These are phyloP conservation scores for Myochromella boudieri DNA, from an alignment of 768 basidiomycete species.

Conservation along the genomic window DNA sequence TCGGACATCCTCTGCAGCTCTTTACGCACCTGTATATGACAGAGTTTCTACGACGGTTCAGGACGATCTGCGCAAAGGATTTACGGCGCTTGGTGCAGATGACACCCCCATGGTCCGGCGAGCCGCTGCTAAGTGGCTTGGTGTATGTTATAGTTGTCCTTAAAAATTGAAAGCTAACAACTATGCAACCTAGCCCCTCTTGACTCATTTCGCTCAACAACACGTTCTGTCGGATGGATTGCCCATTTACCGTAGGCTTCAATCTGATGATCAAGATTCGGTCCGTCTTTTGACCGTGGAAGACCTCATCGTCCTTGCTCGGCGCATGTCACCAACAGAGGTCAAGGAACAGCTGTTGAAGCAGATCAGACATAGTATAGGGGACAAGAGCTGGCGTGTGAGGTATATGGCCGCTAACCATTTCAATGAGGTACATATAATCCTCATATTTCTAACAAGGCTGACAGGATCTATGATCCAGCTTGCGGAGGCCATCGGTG, in stretches of 20 bases:
- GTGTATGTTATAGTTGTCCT: conserved; percentile 52
- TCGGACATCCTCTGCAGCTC: conserved; percentile 90
- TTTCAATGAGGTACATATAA: conserved; percentile 81
- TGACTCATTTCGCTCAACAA: conserved; percentile 75
- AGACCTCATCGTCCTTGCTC: conserved; percentile 90
- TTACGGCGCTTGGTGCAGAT: conserved; percentile 78
- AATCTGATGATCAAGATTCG: conserved; percentile 96
- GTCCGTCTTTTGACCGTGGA: conserved; percentile 95
- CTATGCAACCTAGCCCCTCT: conserved; percentile 55
- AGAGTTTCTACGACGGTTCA: conserved; percentile 72
- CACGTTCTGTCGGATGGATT: conserved; percentile 86
- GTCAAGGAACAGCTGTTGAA: conserved; percentile 87
- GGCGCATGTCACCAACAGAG: conserved; percentile 82
- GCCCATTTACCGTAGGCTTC: conserved; percentile 90
- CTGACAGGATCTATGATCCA: conserved; percentile 24
- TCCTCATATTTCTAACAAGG: not conserved
- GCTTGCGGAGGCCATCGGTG: conserved; percentile 90
- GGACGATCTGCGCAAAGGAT: conserved; percentile 88
- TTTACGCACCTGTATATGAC: conserved; percentile 88
- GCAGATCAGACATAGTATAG: conserved; percentile 83
- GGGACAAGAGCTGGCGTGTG: conserved; percentile 98
- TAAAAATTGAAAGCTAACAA: not conserved
- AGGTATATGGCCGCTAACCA: conserved; percentile 98
- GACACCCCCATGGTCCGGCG: conserved; percentile 99
- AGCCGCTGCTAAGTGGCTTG: conserved; percentile 95